Base-by-base conservation (phyloP, 495 filamentous ascomycete species). In the Trichoderma asperelloides region DNA sequence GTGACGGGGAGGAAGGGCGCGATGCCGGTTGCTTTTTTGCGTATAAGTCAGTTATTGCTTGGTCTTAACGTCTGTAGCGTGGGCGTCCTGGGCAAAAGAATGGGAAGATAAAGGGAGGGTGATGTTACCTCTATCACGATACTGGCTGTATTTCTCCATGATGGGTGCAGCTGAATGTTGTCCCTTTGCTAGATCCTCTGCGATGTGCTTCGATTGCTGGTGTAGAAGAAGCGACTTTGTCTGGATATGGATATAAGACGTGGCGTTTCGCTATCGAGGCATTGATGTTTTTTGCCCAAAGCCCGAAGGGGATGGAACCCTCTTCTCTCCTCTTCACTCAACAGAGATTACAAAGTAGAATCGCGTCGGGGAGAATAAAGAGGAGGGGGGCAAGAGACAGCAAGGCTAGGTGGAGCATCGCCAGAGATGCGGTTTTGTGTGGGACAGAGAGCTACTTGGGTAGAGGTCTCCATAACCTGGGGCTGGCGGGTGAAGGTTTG, bases 111-210 rank as follows among this genome's bases (percentile, higher is more conserved):
- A 21, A 57, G 45, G n/a, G 66, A 30, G 25, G 12, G 27, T n/a
- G 3, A 21, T 7, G 9, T 70, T 82, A 89, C 95, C 95, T 86
- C 91, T 86, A 80, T 99, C 95, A 66, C 95, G 88, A 71, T 90
- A 99, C 75, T 97, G 93, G 12, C 92, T 94, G 77, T 92, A 98
- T 77, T 96, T 97, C 85, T 98, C 95, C 95, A 98, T 98, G 37
- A 18, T 75, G 63, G 33, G 15, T 3, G 15, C 25, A 27, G 25
- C 13, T 60, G 13, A 30, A 13, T 30, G 13, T 18, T 15, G 13
- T 47, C 43, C 43, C 5, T 28, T 30, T 60, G 12, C 16, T 18
- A 15, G 23, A 28, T 30, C 25, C n/a, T 28, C 11, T 27, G 21
- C 1, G 27, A 12, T 23, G 16, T 55, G 16, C 27, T 15, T 60